Base-by-base conservation (phyloP, 352 stramenopile species). In the Aphanomyces euteiches region DNA sequence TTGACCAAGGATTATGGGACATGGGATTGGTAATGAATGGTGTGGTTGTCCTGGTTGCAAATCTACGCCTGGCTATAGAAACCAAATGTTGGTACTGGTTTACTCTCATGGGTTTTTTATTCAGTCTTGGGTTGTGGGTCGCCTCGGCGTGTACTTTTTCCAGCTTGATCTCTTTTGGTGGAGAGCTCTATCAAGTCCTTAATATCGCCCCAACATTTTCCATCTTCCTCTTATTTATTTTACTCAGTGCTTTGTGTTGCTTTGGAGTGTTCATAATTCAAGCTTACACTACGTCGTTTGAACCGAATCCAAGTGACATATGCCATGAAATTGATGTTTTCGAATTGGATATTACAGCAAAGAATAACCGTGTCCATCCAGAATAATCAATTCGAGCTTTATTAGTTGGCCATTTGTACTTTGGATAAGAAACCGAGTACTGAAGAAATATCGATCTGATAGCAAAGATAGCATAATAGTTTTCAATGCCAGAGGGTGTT, bases 1-100 rank as follows among this genome's bases (percentile, higher is more conserved):
- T 79, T 38, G 83, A 90, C 73, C 86, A 89, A 64, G 84, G 90
- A 15, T 67, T 90, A 10, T 88, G 82, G 82, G 79, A 83, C 8
- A 75, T 90, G 37, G 80, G 84, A 0, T 75, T 90, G 37, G 76
- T 80, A 1, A 85, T 91, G 69, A 89, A 90, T 70, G 82, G 84
- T 47, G 77, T 73, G 0, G 81, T 89, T 28, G 83, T 89, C 10
- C 69, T 89, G 5, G 75, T 90, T 7, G 81, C 80, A 1, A 89
- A 81, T 41, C 66, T 73, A 28, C 76, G 81, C 7, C 60, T 90
- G 38, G 67, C 84, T 5, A 57, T 90, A 12, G 83, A 89, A 67
- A 73, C 80, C 1, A 77, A 19, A 6, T 79, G 38, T 77, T 89
- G n/a, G 56, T 74, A 2, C 45, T 73, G 1, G 73, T 53, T 63